Percentiles rank a stretch among this genome's conserved stretches.
Evolutionary conservation across 2,329 filamentous ascomycete species (phyloP).

Genomic region (Diaporthe citriasiana): DNA sequence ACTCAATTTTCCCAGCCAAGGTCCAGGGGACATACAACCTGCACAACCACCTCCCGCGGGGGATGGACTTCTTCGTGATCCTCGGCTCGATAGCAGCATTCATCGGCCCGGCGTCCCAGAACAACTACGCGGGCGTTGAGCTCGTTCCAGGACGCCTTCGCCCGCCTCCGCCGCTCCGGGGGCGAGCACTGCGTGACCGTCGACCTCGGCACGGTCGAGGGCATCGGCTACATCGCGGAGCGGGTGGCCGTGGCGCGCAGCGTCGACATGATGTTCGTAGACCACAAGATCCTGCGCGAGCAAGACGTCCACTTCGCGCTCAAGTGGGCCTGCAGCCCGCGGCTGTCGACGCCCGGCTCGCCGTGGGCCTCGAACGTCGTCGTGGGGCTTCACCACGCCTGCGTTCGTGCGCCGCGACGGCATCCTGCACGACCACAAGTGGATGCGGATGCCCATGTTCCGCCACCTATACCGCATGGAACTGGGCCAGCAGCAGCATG

Average conservation of each 20-base stretch:
- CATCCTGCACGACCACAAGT: no score
- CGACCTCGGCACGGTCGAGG: not conserved
- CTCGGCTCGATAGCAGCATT: not conserved
- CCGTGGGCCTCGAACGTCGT: not conserved
- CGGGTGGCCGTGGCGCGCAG: not conserved
- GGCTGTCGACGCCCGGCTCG: not conserved
- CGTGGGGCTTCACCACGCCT: not conserved
- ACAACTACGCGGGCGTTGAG: not conserved
- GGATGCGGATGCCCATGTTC: no score
- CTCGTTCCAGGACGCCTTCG: not conserved
- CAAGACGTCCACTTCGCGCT: not conserved
- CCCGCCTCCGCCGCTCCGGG: no score
- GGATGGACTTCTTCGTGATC: slow-evolving; percentile 1
- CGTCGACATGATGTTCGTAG: slow-evolving; percentile 10
- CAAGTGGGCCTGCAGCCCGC: not conserved
- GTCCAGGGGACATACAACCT: not conserved
- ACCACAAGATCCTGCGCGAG: slow-evolving; percentile 6
- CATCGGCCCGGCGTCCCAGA: not conserved
- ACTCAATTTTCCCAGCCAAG: not conserved
- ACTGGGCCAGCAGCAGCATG: no score
- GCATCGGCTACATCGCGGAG: not conserved
- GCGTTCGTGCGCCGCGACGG: no score
- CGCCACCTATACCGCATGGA: slow-evolving; percentile 4
- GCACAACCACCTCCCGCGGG: not conserved
- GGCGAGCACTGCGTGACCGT: no score